A percentile compares a stretch with the other conserved stretches of the same genome.
Conservation (phyloP, 345 rosid species). For the Syzygium aromaticum region DNA sequence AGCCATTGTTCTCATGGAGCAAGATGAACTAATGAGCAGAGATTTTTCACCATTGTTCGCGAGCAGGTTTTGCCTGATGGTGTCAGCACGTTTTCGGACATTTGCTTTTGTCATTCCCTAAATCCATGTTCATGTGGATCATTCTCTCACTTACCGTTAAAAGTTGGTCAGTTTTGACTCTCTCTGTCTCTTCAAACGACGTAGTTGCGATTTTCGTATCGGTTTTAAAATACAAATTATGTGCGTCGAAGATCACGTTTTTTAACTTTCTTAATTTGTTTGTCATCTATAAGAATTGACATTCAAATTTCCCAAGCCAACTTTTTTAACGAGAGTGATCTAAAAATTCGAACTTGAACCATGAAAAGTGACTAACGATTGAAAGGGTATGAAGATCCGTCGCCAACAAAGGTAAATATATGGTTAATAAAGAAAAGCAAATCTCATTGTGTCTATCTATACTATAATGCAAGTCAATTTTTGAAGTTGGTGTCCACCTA, state of each 20-base stretch:
- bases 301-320: neutral
- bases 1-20: neutral
- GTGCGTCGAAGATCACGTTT: neutral
- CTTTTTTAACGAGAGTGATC: neutral
- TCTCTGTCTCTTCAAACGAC: neutral
- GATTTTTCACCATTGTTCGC: too few relatives aligned
- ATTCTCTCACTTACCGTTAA: neutral
- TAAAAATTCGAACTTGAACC: neutral
- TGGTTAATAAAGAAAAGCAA: neutral
- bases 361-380: neutral
- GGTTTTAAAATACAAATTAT: neutral
- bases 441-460: neutral
- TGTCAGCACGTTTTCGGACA: accelerated
- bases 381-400: neutral
- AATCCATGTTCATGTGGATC: neutral
- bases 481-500: neutral
- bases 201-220: too few relatives aligned
- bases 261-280: neutral
- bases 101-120: neutral
- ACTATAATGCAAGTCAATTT: neutral
- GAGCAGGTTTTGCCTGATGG: neutral
- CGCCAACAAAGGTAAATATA: neutral
- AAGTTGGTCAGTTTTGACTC: neutral
- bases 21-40: too few relatives aligned
- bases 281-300: neutral